phyloP scores from a whole-genome alignment of 306 rosid genomes.

The Mimosa bimucronata region DNA sequence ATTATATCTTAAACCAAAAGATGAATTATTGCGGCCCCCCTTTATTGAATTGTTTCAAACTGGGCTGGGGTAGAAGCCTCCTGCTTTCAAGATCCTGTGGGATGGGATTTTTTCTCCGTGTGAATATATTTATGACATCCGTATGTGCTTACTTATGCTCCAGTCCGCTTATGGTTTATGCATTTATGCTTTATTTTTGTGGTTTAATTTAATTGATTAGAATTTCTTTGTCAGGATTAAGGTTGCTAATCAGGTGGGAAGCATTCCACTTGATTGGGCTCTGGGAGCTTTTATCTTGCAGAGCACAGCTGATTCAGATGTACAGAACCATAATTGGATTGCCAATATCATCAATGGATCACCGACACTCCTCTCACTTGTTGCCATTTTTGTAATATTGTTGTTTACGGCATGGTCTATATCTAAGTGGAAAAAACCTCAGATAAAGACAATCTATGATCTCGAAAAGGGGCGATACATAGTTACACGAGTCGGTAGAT shows the following conservation, averaged over 20 bases:
- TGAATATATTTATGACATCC: background rate
- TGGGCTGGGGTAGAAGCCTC: background rate
- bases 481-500: conserved; percentile 55
- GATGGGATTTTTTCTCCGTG: background rate
- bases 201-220: conserved; percentile 18
- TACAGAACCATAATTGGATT: conserved; percentile 49
- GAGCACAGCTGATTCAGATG: conserved; percentile 46
- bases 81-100: background rate
- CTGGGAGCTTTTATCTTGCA: conserved; percentile 77
- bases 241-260: conserved; percentile 57
- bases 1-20: background rate
- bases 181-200: background rate
- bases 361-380: conserved; percentile 45
- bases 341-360: conserved; percentile 41
- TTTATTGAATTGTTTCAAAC: background rate
- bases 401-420: conserved; percentile 64
- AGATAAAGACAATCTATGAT: conserved; percentile 69
- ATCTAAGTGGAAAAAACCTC: conserved; percentile 70
- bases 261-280: conserved; percentile 74
- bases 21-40: background rate
- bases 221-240: conserved; percentile 48
- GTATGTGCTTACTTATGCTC: background rate
- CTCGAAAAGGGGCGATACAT: conserved; percentile 75
- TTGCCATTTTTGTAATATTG: conserved; percentile 47
- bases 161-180: background rate